Base-by-base conservation (phyloP, 1,284 basidiomycete species). In the Ustanciosporium gigantosporum region DNA sequence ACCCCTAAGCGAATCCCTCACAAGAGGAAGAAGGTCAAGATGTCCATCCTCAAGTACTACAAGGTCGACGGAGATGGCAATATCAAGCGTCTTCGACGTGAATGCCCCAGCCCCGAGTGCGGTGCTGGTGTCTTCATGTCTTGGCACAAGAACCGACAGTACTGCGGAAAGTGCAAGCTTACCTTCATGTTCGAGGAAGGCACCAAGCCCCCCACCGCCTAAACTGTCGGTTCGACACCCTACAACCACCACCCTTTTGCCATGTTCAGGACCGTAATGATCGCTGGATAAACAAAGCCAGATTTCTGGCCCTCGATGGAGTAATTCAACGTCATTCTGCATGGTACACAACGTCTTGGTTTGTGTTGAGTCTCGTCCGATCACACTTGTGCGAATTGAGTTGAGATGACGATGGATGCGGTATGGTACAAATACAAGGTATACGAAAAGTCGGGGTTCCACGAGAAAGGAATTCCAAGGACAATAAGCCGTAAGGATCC, bases 1-100 rank as follows among this genome's bases (percentile, higher is more conserved):
- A 84, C 83, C 79, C 94, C 94, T 82, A 98, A 98, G 88, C 97
- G 97, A 85, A 87, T 96, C 86, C 97, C 97, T 88, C 93, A 97
- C 85, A 96, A 97, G 88, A 88, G 89, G 81, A 94, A 94, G 86
- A 95, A 96, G 86, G 91, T 96, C 84, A 98, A 94, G 95, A 84
- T 84, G 93, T 84, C 91, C 77, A 93, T 96, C 83, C 84, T 98
- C 81, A 96, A 97, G 83, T 97, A 95, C 86, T 97, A 97, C 85
- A 95, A 93, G 83, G 93, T 98, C 78, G 93, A 96, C 82, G 91
- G 90, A 50, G 93, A 97, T 78, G 95, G 94, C 81, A 95, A 95
- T 84, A 93, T 98, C 85, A 94, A 96, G 86, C 91, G 94, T 80
- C 87, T 98, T 64, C 87, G 94, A 78, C 89, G 94, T 76, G 94